Evolutionary conservation across 129 eudicot species (phyloP), one percentile per base, ranked within the genome.

Genomic region (Chrysanthemum lavandulifolium): DNA sequence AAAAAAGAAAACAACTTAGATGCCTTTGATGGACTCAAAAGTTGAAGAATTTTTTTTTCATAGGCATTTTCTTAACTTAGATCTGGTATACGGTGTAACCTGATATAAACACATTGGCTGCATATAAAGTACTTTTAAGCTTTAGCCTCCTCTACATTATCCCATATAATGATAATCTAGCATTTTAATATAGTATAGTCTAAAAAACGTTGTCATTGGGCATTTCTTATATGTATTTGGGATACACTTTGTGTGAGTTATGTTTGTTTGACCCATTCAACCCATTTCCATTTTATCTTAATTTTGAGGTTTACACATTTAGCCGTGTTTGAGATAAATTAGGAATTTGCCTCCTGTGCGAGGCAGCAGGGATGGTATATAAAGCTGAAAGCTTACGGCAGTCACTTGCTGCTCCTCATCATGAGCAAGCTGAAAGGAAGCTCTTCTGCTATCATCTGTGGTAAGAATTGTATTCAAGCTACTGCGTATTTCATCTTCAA

Each of bases 381-480:
- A 61, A 47, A 61, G 67, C 10, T 13, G 51, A 65, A 68, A 18
- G 75, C 91, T 85, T 86, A 95, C 99, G 79, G 92, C 89, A 58
- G 87, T 86, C 71, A 80, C 85, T 85, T 95, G 99, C 79, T 91
- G 96, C 72, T 88, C 96, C 76, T 88, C 99, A 56, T 95, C 99
- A 72, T 75, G 68, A 73, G 91, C 85, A 69, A 88, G 97, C 86
- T 86, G 97, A 79, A 80, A 90, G 31, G 90, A 84, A 78, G 90
- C 87, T 85, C 99, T 86, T 78, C 99, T 81, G 53, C 86, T 83
- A 68, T 95, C 94, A 83, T 95, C 99, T 9, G 90, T 77, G 47
- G 87, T 89, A 75, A 90, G 88, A 81, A 91, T 86, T 48, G 69
- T 66, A 72, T 61, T 84, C 68, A 91, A 82, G 79, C 80, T 86